A percentile compares a stretch with the other conserved stretches of the same genome.
Conservation (phyloP, 192 early-diverging fungal species). For the Dimargaris xerosporica region DNA sequence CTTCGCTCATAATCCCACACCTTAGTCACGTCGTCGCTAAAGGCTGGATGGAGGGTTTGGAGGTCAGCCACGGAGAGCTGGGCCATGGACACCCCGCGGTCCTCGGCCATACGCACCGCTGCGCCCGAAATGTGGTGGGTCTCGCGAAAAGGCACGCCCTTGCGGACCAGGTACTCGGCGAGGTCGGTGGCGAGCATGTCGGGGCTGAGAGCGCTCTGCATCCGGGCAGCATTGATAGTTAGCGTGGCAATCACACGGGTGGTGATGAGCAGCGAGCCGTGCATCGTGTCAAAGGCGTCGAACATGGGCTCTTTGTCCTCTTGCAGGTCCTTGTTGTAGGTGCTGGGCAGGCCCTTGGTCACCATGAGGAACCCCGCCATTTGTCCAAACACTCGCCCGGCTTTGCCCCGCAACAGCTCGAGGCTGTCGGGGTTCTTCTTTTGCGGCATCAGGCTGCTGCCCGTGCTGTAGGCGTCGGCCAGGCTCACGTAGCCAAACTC, state of each 20-base stretch:
- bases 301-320: conserved; percentile 99
- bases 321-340: conserved; percentile 99
- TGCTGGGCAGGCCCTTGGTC: conserved; percentile 90
- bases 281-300: conserved; percentile 79
- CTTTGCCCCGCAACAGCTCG: conserved; percentile 91
- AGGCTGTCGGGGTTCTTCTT: conserved; percentile 98
- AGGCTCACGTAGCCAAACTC: conserved; percentile 93
- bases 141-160: conserved; percentile 95
- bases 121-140: conserved; percentile 97
- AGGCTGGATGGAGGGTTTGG: conserved; percentile 67
- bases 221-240: conserved; percentile 67
- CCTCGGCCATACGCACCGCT: conserved; percentile 87
- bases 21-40: conserved; percentile 62
- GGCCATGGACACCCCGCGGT: conserved; percentile 52
- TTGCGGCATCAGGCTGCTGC: conserved; percentile 96
- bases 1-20: conserved; percentile 88
- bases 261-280: conserved; percentile 83
- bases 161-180: conserved; percentile 95
- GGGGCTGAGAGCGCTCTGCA: conserved; percentile 59
- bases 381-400: conserved; percentile 89
- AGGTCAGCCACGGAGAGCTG: conserved; percentile 67
- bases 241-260: conserved; percentile 86
- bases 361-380: conserved; percentile 97
- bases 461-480: conserved; percentile 96
- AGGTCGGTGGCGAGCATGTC: conserved; percentile 98